Base-by-base conservation (phyloP, 169 alveolate genomes). In the Cytauxzoon felis region DNA sequence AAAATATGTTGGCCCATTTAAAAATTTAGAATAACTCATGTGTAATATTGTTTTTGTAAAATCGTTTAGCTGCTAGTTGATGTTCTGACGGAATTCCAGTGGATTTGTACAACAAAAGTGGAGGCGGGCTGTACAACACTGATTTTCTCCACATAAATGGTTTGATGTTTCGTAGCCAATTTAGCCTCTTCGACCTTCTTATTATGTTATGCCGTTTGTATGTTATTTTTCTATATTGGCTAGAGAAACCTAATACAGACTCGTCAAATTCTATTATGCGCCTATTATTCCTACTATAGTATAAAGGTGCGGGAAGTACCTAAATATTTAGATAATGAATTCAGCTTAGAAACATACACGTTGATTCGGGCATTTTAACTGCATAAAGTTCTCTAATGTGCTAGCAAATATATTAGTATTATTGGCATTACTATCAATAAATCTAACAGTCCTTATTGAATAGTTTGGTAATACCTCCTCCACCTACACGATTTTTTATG, bases 221-320 rank as follows among this genome's bases (percentile, higher is more conserved):
- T 24, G 86, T 76, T 19, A 76, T 34, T 24, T 76, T 76, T 34
- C 80, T 32, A 36, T 33, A 45, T 40, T 65, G 68, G 45, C 72
- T 62, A 41, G 69, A 50, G 33, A 76, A 76, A 32, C 61, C 67
- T 13, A 76, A 48, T 24, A 66, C 81, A 9, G 81, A 64, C 11
- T 64, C 81, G 52, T 76, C 86, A 26, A 76, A 52, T 27, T 76
- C 86, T 19, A 76, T 65, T 19, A 76, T 45, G 21, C 86, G 51
- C n/a, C 52, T 67, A 11, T 63, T 34, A n/a, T 70, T 52, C 21
- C 86, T 47, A 27, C 80, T 76, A 57, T 38, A 67, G 43, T 76
- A 66, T 3, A 76, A 66, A 4, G 86, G 54, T 8, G 86, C 86
- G 2, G 86, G 86, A 29, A 41, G 41, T 0, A 63, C 78, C 84